Conservation (phyloP, 2,329 filamentous ascomycete genomes). For the Pezicula radicicola region DNA sequence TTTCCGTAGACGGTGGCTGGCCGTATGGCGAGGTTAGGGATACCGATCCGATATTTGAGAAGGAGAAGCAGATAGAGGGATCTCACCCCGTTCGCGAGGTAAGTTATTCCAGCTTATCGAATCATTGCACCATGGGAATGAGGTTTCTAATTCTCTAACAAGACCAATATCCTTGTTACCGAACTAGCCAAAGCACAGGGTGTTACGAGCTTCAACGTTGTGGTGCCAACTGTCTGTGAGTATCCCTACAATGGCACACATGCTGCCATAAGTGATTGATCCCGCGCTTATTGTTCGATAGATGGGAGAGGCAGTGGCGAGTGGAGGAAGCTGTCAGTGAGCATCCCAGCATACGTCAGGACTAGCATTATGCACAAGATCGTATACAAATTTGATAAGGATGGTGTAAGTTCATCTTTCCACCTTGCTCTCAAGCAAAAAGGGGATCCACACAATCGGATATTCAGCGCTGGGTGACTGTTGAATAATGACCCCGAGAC, state of each 20-base stretch:
- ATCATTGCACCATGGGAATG: neutral
- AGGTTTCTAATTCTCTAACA: slow-evolving; percentile 4
- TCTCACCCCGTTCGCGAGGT: slow-evolving; percentile 18
- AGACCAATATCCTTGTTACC: slow-evolving; percentile 17
- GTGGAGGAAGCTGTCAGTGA: slow-evolving; percentile 19
- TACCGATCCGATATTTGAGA: slow-evolving; percentile 16
- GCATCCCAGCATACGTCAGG: slow-evolving; percentile 12
- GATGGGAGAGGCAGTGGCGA: slow-evolving; percentile 19
- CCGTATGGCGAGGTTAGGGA: slow-evolving; percentile 15
- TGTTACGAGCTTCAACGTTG: slow-evolving; percentile 19
- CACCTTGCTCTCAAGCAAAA: neutral
- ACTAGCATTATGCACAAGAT: slow-evolving; percentile 10
- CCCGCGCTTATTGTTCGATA: slow-evolving; percentile 10
- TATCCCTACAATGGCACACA: neutral
- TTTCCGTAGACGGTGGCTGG: slow-evolving; percentile 18
- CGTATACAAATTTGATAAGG: slow-evolving; percentile 13
- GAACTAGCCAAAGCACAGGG: slow-evolving; percentile 16
- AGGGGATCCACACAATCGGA: neutral
- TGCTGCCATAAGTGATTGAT: slow-evolving; percentile 1
- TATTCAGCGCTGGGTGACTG: no score
- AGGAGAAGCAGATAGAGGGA: slow-evolving; percentile 17
- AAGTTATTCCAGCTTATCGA: slow-evolving; percentile 5
- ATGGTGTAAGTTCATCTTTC: slow-evolving; percentile 7
- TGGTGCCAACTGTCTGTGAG: slow-evolving; percentile 15
- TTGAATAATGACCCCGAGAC: no score